These are phyloP conservation scores for Ballota nigra DNA, from an alignment of 257 asterid genomes.

Conservation along the genomic window DNA sequence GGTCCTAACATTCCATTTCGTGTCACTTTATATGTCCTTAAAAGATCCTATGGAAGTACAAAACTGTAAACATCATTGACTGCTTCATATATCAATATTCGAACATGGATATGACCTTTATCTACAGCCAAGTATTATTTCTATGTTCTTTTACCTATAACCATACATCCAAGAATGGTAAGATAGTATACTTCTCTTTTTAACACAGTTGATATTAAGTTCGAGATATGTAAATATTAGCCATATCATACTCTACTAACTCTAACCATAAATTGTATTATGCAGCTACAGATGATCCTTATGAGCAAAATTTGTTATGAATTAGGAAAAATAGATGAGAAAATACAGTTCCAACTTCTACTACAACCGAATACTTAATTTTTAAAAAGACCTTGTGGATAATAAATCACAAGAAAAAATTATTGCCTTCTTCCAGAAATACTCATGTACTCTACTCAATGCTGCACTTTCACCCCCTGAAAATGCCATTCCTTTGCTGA, in stretches of 20 bases:
- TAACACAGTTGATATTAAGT: background rate
- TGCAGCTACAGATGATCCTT: background rate
- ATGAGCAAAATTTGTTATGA: background rate
- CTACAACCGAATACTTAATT: no score
- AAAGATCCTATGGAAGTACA: constrained; percentile 49
- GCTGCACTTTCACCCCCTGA: constrained; percentile 94
- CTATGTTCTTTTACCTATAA: background rate
- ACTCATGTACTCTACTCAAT: constrained; percentile 73
- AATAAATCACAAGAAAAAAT: background rate
- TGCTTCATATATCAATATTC: background rate
- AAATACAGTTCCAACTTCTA: background rate
- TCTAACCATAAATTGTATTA: background rate
- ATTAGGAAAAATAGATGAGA: background rate
- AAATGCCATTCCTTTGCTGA: constrained; percentile 72
- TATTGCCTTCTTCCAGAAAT: constrained; percentile 90
- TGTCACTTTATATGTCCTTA: constrained; percentile 74
- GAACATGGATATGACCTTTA: background rate
- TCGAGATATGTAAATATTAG: background rate
- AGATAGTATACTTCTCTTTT: background rate
- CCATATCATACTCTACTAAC: background rate
- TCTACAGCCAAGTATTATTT: background rate
- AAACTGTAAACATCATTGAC: background rate
- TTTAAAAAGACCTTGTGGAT: background rate
- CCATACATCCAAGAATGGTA: background rate
- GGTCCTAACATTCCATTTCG: constrained; percentile 95